Evolutionary conservation across 306 rosid species (phyloP), one percentile per base, ranked within the genome.

Genomic region (Boehmeria nivea): DNA sequence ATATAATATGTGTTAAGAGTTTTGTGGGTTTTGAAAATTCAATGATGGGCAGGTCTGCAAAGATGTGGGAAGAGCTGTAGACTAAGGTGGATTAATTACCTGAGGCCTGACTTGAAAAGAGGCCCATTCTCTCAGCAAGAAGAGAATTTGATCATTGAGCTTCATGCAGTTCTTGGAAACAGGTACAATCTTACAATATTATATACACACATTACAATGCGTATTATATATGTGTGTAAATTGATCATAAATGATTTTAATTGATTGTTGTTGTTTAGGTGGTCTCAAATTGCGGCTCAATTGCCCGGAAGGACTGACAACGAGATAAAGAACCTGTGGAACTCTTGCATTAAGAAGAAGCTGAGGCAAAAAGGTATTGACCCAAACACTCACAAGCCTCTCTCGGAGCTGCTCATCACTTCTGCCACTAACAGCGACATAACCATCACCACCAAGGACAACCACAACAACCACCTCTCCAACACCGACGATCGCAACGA

Each of bases 1-100:
- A 54, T 13, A 34, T 36, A 36, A 5, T 52, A 7, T 14, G 20
- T 45, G n/a, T n/a, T n/a, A n/a, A n/a, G n/a, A n/a, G n/a, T n/a
- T n/a, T n/a, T 43, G 27, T 61, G 7, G 54, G 12, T 51, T 54
- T 60, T 66, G 54, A n/a, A n/a, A n/a, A 31, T 31, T 4, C 36
- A 31, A 4, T 6, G 36, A 10, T 10, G 9, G 0, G 27, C 78
- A 89, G 97, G 94, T 43, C 65, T 90, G 60, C 95, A 86, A 25
- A 84, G 95, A 55, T 90, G 98, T 60, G 98, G 98, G 4, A 90
- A 86, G 74, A 90, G 98, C 57, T 90, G 98, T 72, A 82, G 98
- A 69, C 65, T 90, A 43, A 81, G 98, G 68, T 90, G 98, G 98
- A 90, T 86, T 46, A 90, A 90, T 63, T 90, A 90, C 57, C 81